Percentiles rank a stretch among this genome's conserved stretches.
These are phyloP conservation scores for Metschnikowia matae DNA, from an alignment of 805 yeast species.

Conservation along the genomic window DNA sequence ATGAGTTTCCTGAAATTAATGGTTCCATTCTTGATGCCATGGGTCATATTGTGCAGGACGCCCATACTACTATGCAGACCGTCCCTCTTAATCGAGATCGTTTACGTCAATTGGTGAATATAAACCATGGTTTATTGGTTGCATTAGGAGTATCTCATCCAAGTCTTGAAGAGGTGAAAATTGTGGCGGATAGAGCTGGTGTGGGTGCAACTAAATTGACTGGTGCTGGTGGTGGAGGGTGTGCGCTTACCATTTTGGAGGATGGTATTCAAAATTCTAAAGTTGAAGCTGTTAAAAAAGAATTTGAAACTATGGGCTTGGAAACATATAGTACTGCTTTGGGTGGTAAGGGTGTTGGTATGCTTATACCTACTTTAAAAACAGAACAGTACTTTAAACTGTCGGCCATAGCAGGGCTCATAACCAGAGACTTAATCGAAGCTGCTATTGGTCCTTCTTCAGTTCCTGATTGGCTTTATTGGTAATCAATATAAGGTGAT, in stretches of 20 bases:
- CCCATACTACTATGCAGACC: conserved; percentile 57
- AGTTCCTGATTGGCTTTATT: conserved; percentile 52
- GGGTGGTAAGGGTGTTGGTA: conserved; percentile 89
- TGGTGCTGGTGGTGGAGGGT: conserved; percentile 99
- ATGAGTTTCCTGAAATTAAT: conserved; percentile 51
- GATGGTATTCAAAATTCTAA: conserved; percentile 36
- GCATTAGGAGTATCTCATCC: conserved; percentile 93
- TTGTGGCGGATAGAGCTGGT: conserved; percentile 55
- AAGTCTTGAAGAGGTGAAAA: conserved; percentile 69
- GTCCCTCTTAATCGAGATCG: conserved; percentile 45
- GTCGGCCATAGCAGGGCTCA: conserved; percentile 36
- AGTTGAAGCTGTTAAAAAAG: conserved; percentile 32
- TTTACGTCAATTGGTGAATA: conserved; percentile 60
- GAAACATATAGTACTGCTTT: conserved; percentile 74
- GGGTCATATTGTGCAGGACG: conserved; percentile 68
- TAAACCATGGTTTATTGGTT: conserved; percentile 84
- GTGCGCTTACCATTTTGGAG: conserved; percentile 81
- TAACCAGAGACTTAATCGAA: conserved; percentile 47
- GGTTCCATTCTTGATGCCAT: conserved; percentile 68
- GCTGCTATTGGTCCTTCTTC: conserved; percentile 40
- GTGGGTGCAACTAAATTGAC: conserved; percentile 91
- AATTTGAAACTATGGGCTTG: conserved; percentile 48
- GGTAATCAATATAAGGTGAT: conserved; percentile 39
- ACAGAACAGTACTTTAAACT: conserved; percentile 20
- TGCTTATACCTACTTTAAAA: conserved; percentile 20